Conservation (phyloP, 257 asterid genomes). For the Verbascum thapsus region DNA sequence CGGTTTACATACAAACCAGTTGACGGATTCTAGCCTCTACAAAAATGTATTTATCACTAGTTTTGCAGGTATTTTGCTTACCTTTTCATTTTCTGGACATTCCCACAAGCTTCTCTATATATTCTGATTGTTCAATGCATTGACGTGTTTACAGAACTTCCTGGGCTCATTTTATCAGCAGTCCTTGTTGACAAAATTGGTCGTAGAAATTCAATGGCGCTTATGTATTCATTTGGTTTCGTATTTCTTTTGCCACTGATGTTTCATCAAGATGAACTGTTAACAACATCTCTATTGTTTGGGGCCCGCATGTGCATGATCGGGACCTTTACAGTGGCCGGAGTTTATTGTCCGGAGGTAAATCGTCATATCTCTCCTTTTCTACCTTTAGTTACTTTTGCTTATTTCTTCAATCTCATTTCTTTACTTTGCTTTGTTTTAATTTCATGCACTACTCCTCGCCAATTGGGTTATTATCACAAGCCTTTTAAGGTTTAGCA, state of each 20-base stretch:
- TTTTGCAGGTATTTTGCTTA: conserved; percentile 51
- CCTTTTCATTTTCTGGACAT: neutral
- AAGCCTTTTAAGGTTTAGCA: no score
- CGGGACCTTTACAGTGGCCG: conserved; percentile 49
- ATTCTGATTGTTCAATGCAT: conserved; percentile 12
- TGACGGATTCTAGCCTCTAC: conserved; percentile 48
- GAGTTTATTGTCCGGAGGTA: conserved; percentile 72
- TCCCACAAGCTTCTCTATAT: conserved; percentile 1
- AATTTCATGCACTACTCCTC: no score
- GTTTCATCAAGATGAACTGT: conserved; percentile 40
- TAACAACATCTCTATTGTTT: conserved; percentile 47
- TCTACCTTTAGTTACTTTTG: neutral
- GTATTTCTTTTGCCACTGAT: conserved; percentile 57
- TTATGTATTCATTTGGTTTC: conserved; percentile 45
- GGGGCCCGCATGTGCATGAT: conserved; percentile 63
- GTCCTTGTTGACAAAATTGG: conserved; percentile 59
- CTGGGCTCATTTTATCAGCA: conserved; percentile 52
- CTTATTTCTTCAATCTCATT: neutral
- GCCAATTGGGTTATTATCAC: no score
- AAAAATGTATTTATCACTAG: conserved; percentile 54
- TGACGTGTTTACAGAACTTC: conserved; percentile 45
- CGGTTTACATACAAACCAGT: conserved; percentile 9
- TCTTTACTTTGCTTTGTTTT: neutral
- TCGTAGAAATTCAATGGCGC: conserved; percentile 55
- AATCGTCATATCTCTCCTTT: neutral